A percentile compares a stretch with the other conserved stretches of the same genome.
Conservation (phyloP, 257 asterid species). For the Apocynum venetum region DNA sequence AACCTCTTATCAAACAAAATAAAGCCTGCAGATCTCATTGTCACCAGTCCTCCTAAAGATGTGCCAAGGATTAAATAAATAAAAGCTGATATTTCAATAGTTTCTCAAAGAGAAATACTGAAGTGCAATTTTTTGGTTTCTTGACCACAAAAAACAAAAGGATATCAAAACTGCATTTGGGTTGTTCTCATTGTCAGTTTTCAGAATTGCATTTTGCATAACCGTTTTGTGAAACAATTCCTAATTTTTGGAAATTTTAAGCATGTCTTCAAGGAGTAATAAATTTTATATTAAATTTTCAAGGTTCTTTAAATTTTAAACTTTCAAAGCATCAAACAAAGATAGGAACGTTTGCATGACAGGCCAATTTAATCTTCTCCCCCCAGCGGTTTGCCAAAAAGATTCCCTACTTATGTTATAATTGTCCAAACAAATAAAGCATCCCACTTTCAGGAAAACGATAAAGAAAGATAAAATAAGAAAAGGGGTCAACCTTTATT, state of each 20-base stretch:
- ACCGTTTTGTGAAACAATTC: not conserved
- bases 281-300: not conserved
- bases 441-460: not conserved
- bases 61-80: not conserved
- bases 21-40: not conserved
- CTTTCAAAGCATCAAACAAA: not conserved
- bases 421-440: not conserved
- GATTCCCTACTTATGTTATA: not conserved
- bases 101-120: not conserved
- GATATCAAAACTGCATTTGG: not conserved
- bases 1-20: not conserved
- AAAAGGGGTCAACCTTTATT: conserved; percentile 63
- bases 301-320: not conserved
- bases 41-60: not conserved
- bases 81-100: not conserved
- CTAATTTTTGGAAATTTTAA: not conserved
- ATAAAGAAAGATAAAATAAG: not conserved
- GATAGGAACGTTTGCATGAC: not conserved
- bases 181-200: not conserved
- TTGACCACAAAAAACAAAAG: not conserved
- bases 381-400: not conserved
- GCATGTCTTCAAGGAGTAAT: not conserved
- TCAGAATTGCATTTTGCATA: not conserved
- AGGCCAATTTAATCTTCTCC: not conserved
- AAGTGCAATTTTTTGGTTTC: not conserved